Percentiles rank a stretch among this genome's conserved stretches.
Evolutionary conservation across 345 rosid species (phyloP).

Genomic region (Carallia pectinifolia): DNA sequence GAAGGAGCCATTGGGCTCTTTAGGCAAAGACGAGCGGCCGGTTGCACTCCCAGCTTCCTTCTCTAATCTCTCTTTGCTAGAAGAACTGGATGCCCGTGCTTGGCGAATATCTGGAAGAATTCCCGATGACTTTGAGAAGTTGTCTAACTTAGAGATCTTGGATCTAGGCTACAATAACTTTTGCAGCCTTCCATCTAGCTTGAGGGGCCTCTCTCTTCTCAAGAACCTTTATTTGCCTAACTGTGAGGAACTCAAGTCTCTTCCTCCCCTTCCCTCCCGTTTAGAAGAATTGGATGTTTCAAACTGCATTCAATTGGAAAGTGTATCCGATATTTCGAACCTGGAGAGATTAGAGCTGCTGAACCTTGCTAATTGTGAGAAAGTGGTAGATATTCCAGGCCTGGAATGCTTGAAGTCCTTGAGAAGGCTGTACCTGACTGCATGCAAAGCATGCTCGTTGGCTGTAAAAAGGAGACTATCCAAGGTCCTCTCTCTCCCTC

Average conservation of each 20-base stretch:
- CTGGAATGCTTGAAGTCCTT: slow-evolving; percentile 40
- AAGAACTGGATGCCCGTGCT: slow-evolving; percentile 42
- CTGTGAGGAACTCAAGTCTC: slow-evolving; percentile 37
- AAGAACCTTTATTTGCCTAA: slow-evolving; percentile 28
- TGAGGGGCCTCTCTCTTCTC: slow-evolving; percentile 41
- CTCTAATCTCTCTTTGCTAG: slow-evolving; percentile 32
- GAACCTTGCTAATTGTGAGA: slow-evolving; percentile 44
- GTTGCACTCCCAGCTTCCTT: slow-evolving; percentile 38
- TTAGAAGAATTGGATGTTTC: slow-evolving; percentile 33
- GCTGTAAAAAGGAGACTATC: slow-evolving; percentile 39
- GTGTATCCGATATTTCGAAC: slow-evolving; percentile 35
- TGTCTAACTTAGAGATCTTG: slow-evolving; percentile 36
- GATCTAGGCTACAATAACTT: slow-evolving; percentile 39
- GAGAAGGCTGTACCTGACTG: slow-evolving; percentile 37
- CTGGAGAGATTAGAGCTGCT: slow-evolving; percentile 20
- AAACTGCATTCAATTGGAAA: slow-evolving; percentile 41
- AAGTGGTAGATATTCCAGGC: slow-evolving; percentile 43
- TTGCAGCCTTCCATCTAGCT: slow-evolving; percentile 47
- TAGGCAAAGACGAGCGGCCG: neutral
- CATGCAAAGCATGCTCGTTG: slow-evolving; percentile 34
- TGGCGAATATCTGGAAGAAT: slow-evolving; percentile 45
- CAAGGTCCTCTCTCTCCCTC: slow-evolving; percentile 31
- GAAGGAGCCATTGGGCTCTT: slow-evolving; percentile 24
- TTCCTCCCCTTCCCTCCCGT: slow-evolving; percentile 51
- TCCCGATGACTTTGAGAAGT: slow-evolving; percentile 49